Percentiles rank a stretch among this genome's conserved stretches.
Conservation (phyloP, 2,329 filamentous ascomycete genomes). For the Trichophaea hybrida region DNA sequence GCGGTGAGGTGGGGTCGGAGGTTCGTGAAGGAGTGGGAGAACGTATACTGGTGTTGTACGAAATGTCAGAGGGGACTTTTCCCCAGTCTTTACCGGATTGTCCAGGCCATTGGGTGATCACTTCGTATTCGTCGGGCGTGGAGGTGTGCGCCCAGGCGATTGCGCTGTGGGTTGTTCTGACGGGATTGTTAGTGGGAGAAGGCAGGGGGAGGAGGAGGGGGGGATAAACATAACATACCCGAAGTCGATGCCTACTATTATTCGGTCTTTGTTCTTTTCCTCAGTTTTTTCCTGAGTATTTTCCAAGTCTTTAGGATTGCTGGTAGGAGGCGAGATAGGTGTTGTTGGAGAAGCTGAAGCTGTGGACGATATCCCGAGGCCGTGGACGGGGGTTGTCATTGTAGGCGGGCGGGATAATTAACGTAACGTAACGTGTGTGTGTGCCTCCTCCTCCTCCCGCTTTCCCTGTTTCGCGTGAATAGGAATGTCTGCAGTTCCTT, state of each 20-base stretch:
- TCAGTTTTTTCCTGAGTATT: neutral
- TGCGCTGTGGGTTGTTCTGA: slow-evolving; percentile 23
- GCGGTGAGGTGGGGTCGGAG: neutral
- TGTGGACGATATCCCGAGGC: neutral
- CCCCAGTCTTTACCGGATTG: slow-evolving; percentile 24
- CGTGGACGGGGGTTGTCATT: neutral
- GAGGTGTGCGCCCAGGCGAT: slow-evolving; percentile 23
- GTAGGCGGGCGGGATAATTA: neutral
- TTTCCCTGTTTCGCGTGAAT: too few species aligned
- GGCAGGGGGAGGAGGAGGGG: neutral
- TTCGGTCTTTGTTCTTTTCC: slow-evolving; percentile 6
- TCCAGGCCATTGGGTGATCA: slow-evolving; percentile 24
- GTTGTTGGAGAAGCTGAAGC: neutral
- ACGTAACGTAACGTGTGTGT: too few species aligned
- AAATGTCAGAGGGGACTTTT: slow-evolving; percentile 23
- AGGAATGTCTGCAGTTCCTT: too few species aligned
- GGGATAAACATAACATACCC: slow-evolving; percentile 8
- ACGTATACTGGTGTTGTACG: slow-evolving; percentile 7
- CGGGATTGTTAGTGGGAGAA: neutral
- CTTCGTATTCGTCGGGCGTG: slow-evolving; percentile 24
- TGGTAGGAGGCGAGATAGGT: neutral
- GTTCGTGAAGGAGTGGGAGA: neutral
- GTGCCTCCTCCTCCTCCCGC: too few species aligned
- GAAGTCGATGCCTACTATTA: slow-evolving; percentile 25
- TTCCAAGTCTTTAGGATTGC: neutral